Evolutionary conservation across 2,329 filamentous ascomycete genomes (phyloP).

Genomic region (Nothophoma quercina): DNA sequence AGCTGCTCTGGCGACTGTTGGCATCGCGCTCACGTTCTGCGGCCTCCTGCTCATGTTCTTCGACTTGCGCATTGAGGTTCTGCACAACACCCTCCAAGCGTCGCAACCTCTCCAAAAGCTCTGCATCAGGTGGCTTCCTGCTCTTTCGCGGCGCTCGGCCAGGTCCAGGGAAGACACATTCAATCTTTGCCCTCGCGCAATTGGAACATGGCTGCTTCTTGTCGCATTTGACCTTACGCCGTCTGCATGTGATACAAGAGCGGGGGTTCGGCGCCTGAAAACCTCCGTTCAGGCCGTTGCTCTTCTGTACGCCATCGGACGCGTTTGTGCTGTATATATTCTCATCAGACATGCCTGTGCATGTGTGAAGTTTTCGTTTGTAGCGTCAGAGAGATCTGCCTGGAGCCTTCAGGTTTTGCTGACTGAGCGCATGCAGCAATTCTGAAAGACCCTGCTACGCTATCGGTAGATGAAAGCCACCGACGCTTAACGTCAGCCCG

Average conservation of each 20-base stretch:
- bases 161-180: conserved; percentile 77
- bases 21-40: conserved; percentile 34
- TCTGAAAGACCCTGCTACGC: conserved; percentile 8
- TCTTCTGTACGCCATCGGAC: conserved; percentile 31
- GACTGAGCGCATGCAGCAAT: conserved; percentile 5
- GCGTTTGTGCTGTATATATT: conserved; percentile 24
- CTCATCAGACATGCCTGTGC: conserved; percentile 36
- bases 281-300: conserved; percentile 26
- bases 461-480: conserved; percentile 13
- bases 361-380: not conserved
- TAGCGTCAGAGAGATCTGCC: not conserved
- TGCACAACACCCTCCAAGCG: conserved; percentile 79
- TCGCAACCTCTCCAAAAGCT: conserved; percentile 74
- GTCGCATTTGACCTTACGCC: conserved; percentile 77
- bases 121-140: conserved; percentile 72
- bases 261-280: conserved; percentile 33
- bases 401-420: not conserved
- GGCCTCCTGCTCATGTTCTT: conserved; percentile 47
- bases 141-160: conserved; percentile 74
- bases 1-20: conserved; percentile 18
- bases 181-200: conserved; percentile 73
- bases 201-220: conserved; percentile 80
- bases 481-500: conserved; percentile 12
- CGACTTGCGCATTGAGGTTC: conserved; percentile 57
- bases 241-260: conserved; percentile 48